Evolutionary conservation across 306 rosid species (phyloP).

Genomic region (Inga oerstediana): DNA sequence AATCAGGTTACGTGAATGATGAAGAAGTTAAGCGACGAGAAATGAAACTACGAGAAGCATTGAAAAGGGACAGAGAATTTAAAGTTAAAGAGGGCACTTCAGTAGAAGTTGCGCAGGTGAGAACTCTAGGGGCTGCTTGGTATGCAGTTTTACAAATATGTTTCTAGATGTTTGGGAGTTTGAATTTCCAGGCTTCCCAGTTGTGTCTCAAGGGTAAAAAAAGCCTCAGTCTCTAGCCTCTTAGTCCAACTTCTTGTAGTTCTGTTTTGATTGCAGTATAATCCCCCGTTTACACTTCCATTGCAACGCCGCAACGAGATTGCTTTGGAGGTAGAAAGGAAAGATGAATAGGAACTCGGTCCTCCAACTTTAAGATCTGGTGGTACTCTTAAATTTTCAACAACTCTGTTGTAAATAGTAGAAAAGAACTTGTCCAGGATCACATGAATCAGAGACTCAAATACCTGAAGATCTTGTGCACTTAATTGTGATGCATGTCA

Average conservation of each 20-base stretch:
- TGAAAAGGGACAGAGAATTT: slow-evolving; percentile 60
- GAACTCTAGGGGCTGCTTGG: slow-evolving; percentile 14
- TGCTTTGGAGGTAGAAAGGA: slow-evolving; percentile 83
- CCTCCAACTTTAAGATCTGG: slow-evolving; percentile 27
- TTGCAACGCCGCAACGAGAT: slow-evolving; percentile 98
- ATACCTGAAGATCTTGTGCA: slow-evolving; percentile 16
- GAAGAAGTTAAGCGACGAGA: slow-evolving; percentile 72
- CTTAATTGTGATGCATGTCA: slow-evolving; percentile 24
- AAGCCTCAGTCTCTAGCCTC: slow-evolving; percentile 2
- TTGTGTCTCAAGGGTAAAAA: slow-evolving; percentile 8
- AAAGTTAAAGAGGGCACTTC: slow-evolving; percentile 63
- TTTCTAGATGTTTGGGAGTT: neutral
- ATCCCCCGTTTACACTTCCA: slow-evolving; percentile 96
- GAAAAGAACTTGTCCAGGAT: slow-evolving; percentile 15
- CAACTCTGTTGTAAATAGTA: slow-evolving; percentile 20
- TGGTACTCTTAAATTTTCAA: slow-evolving; percentile 31
- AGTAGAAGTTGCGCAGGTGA: slow-evolving; percentile 85
- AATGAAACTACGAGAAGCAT: slow-evolving; percentile 58
- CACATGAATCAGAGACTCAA: slow-evolving; percentile 16
- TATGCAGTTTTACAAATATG: neutral
- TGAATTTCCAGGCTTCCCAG: neutral
- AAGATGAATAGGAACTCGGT: slow-evolving; percentile 42
- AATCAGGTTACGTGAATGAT: slow-evolving; percentile 73
- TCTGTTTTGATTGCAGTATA: slow-evolving; percentile 67
- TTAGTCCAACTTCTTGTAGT: slow-evolving; percentile 12